Base-by-base conservation (phyloP, 2,329 filamentous ascomycete species). In the Calonectria hongkongensis region DNA sequence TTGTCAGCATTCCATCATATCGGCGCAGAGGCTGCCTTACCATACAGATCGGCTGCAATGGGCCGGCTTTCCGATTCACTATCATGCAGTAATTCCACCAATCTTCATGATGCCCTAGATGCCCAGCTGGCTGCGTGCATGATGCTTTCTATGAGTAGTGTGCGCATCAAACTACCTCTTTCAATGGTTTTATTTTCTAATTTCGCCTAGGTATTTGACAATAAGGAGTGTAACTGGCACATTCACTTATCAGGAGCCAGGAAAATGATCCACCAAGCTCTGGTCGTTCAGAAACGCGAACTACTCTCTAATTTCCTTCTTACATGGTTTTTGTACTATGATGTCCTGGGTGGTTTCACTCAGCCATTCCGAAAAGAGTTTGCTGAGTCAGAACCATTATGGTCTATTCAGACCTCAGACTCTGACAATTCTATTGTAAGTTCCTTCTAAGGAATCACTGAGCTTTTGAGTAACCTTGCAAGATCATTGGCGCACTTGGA, bases 141-240 rank as follows among this genome's bases (percentile, higher is more conserved):
- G 71, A 73, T 69, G 66, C 21, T 73, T 7, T 69, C 28, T 28
- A 73, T 73, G 62, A 60, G 66, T 18, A 66, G 71, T 33, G 66
- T 73, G 6, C 9, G 45, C 63, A 10, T 3, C 15, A 28, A 33
- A 2, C 12, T 39, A 12, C 4, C 27, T 30, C 5, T 5, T 2
- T 21, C n/a, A 5, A 21, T 21, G 1, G 6, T 18, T 9, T n/a
- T 30, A 3, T 36, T 27, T n/a, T 15, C 66, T 68, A 21, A 72
- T 3, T 21, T 9, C 0, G 2, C 8, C 2, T 30, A 73, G 71
- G 71, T 66, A 7, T 70, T 73, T 56, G 66, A 70, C 21, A 41
- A 63, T 45, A 28, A 54, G 12, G 71, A 66, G 6, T 50, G 50
- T 12, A 66, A 45, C 16, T 71, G 69, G 69, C 56, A 71, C 25